Percentiles rank a stretch among this genome's conserved stretches.
These are phyloP conservation scores for Chalciporus piperatus DNA, from an alignment of 768 basidiomycete genomes.

Conservation along the genomic window DNA sequence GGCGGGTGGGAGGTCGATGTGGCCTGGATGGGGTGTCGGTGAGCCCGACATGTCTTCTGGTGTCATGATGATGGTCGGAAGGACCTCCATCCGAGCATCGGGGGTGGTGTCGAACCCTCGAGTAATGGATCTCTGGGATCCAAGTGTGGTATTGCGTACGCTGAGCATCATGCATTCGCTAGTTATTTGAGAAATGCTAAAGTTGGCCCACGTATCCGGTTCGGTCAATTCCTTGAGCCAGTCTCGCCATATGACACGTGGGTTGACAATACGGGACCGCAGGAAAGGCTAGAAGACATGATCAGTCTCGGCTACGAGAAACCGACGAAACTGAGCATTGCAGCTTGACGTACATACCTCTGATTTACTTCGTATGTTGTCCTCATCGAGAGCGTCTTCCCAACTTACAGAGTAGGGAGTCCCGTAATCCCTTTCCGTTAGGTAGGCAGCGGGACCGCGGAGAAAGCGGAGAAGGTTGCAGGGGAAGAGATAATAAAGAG, in stretches of 20 bases:
- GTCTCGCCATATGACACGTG: slow-evolving; percentile 66
- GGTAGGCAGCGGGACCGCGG: slow-evolving; percentile 61
- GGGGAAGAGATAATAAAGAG: slow-evolving; percentile 88
- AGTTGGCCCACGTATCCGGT: slow-evolving; percentile 64
- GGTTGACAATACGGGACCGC: slow-evolving; percentile 71
- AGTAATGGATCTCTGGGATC: slow-evolving; percentile 27
- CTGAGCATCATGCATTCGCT: slow-evolving; percentile 72
- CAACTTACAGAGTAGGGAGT: slow-evolving; percentile 70
- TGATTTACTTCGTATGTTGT: slow-evolving; percentile 66
- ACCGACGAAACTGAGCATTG: not conserved
- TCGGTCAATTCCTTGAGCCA: slow-evolving; percentile 60
- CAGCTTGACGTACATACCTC: slow-evolving; percentile 50
- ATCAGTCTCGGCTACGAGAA: slow-evolving; percentile 2
- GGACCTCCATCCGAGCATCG: slow-evolving; percentile 1
- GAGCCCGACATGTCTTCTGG: slow-evolving; percentile 22
- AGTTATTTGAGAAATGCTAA: slow-evolving; percentile 57
- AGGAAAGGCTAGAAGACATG: slow-evolving; percentile 52
- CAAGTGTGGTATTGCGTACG: slow-evolving; percentile 54
- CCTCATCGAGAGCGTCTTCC: slow-evolving; percentile 66
- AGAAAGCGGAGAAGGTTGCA: slow-evolving; percentile 84
- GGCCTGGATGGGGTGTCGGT: slow-evolving; percentile 32
- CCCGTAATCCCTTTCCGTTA: slow-evolving; percentile 47
- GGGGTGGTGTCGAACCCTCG: slow-evolving; percentile 2
- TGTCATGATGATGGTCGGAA: slow-evolving; percentile 11
- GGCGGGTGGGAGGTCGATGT: slow-evolving; percentile 33